These are phyloP conservation scores for Tuber indicum DNA, from an alignment of 495 filamentous ascomycete genomes.

Conservation along the genomic window DNA sequence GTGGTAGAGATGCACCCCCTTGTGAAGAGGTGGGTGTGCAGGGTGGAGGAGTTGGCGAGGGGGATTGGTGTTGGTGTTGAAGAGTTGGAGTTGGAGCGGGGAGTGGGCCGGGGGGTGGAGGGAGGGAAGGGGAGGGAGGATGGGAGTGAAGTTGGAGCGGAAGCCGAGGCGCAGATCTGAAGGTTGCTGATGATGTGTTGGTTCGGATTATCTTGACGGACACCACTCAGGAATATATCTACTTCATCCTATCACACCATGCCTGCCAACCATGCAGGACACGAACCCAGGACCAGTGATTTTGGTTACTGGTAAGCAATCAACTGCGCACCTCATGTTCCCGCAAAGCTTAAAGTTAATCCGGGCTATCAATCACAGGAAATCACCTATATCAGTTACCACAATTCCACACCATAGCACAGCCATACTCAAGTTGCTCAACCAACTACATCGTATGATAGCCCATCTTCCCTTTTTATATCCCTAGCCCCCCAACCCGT, in stretches of 20 bases:
- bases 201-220: neutral
- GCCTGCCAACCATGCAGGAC: neutral
- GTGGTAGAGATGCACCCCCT: slow-evolving; percentile 58
- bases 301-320: neutral
- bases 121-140: neutral
- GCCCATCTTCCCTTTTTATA: neutral
- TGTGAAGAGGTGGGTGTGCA: slow-evolving; percentile 51
- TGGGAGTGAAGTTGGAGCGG: neutral
- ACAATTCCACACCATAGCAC: neutral
- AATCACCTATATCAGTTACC: neutral
- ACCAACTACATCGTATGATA: neutral
- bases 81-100: slow-evolving; percentile 29
- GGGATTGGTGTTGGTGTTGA: slow-evolving; percentile 44
- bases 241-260: neutral
- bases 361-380: neutral
- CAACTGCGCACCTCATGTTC: neutral
- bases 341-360: neutral
- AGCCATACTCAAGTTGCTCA: neutral
- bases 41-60: slow-evolving; percentile 45
- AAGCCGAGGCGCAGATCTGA: neutral
- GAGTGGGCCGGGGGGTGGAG: slow-evolving; percentile 10
- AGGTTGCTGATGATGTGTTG: neutral
- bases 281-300: neutral
- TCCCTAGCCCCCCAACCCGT: neutral
- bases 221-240: neutral